Percentiles rank a stretch among this genome's conserved stretches.
Conservation (phyloP, 768 basidiomycete genomes). For the Polyporus arcularius region DNA sequence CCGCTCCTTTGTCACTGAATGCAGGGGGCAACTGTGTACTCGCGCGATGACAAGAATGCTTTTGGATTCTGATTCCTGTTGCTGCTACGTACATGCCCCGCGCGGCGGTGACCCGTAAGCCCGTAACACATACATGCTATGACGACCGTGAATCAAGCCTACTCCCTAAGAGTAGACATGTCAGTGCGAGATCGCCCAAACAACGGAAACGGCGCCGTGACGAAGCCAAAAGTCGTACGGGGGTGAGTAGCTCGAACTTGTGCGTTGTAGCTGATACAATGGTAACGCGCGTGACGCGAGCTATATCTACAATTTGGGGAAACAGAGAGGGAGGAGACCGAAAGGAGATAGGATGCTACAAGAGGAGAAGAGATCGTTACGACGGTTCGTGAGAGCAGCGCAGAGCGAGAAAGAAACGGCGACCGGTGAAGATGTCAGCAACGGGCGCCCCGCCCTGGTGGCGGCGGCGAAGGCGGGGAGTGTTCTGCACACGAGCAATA, state of each 20-base stretch:
- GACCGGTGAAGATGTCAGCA: background rate
- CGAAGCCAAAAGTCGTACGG: too few species aligned
- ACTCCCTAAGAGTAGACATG: too few species aligned
- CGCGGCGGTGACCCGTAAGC: too few species aligned
- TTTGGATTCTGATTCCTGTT: background rate
- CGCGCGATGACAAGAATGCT: background rate
- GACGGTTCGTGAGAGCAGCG: background rate
- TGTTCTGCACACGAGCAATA: constrained; percentile 7
- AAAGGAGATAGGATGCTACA: background rate
- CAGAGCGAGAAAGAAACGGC: background rate
- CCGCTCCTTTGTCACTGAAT: too few species aligned
- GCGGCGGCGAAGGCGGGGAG: constrained; percentile 6
- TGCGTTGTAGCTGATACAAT: background rate
- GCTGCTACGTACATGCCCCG: background rate
- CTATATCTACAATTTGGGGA: constrained; percentile 11
- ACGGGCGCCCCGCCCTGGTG: constrained; percentile 1
- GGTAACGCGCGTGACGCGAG: background rate
- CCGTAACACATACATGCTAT: too few species aligned
- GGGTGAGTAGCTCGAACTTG: too few species aligned
- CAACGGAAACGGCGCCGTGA: too few species aligned
- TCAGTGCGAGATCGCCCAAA: too few species aligned
- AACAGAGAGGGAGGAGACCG: background rate
- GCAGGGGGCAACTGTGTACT: too few species aligned
- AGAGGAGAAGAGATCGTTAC: background rate
- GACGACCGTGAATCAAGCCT: too few species aligned